Evolutionary conservation across 305 asterid species (phyloP).

Genomic region (Plantago lanceolata): DNA sequence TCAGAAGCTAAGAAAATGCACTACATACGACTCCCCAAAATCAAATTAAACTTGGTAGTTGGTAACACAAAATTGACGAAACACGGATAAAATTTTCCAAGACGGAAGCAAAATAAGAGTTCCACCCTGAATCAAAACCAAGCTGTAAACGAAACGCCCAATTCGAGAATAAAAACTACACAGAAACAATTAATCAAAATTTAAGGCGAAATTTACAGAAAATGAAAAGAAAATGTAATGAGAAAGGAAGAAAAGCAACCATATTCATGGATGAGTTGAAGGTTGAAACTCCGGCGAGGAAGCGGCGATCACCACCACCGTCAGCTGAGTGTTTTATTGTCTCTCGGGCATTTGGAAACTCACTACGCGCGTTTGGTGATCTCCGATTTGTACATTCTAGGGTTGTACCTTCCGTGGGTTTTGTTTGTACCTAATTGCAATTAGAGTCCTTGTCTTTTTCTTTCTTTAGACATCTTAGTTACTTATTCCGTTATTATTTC

Average conservation of each 20-base stretch:
- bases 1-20: neutral
- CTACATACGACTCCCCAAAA: neutral
- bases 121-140: neutral
- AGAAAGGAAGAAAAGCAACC: constrained; percentile 10
- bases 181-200: neutral
- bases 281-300: neutral
- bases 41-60: neutral
- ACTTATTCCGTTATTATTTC: too few relatives aligned
- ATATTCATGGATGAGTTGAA: neutral
- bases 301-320: neutral
- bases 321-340: neutral
- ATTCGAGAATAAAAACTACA: neutral
- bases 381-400: constrained; percentile 8
- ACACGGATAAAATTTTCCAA: neutral
- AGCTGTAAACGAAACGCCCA: neutral
- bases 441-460: neutral
- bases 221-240: neutral
- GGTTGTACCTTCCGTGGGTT: constrained; percentile 11
- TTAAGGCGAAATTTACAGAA: neutral
- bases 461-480: too few relatives aligned
- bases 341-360: neutral
- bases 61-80: neutral
- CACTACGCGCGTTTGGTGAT: constrained; percentile 12
- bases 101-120: neutral
- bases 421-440: constrained; percentile 1